These are phyloP conservation scores for Starmerella sirachaensis DNA, from an alignment of 805 yeast species.

Conservation along the genomic window DNA sequence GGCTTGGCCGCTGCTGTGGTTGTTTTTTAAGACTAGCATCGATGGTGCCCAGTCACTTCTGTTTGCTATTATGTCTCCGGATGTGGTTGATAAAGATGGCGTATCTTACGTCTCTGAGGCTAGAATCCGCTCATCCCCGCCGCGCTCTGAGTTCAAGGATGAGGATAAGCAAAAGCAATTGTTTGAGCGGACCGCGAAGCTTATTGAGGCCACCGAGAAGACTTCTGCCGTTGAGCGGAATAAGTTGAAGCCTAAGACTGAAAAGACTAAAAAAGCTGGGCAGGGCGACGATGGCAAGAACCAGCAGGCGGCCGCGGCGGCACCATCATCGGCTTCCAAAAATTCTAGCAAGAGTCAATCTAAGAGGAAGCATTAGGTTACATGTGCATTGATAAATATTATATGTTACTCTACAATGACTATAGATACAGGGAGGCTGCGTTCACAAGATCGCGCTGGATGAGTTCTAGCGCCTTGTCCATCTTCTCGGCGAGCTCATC, in stretches of 20 bases:
- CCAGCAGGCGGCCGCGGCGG: neutral
- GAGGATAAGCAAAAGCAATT: slow-evolving; percentile 46
- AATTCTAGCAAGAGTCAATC: neutral
- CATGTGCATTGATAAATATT: neutral
- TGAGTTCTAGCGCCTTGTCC: slow-evolving; percentile 71
- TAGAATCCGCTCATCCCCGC: slow-evolving; percentile 35
- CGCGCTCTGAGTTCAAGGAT: slow-evolving; percentile 54
- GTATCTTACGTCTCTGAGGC: slow-evolving; percentile 71
- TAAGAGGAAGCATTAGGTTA: neutral
- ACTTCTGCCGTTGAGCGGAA: slow-evolving; percentile 59
- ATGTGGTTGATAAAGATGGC: slow-evolving; percentile 47
- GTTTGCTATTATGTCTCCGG: slow-evolving; percentile 61
- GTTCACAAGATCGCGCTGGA: slow-evolving; percentile 91
- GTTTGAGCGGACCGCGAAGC: slow-evolving; percentile 47
- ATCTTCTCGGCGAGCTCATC: slow-evolving; percentile 73
- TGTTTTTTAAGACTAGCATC: slow-evolving; percentile 59
- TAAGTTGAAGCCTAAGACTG: slow-evolving; percentile 11
- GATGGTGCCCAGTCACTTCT: slow-evolving; percentile 74
- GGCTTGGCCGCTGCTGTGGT: slow-evolving; percentile 71
- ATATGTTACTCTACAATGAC: neutral
- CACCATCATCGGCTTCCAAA: neutral
- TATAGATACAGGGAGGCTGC: slow-evolving; percentile 81
- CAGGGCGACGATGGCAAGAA: slow-evolving; percentile 2
- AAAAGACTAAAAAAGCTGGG: slow-evolving; percentile 9
- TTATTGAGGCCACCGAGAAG: slow-evolving; percentile 53